phyloP scores from a whole-genome alignment of 169 alveolate species.

The Eimeria maxima region DNA sequence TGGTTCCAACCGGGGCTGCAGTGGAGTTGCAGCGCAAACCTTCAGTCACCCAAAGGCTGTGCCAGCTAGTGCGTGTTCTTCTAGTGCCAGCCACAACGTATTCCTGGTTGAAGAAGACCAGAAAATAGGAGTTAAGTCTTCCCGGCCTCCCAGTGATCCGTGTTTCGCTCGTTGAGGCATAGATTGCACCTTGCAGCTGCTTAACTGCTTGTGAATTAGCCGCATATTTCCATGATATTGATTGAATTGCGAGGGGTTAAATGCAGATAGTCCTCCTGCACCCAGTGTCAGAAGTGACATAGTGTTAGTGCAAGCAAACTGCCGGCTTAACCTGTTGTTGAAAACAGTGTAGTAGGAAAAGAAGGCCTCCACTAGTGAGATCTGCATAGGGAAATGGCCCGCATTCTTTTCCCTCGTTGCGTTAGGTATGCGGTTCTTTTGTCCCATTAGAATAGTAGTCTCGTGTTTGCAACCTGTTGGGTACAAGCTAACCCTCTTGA shows the following conservation, averaged over 20 bases:
- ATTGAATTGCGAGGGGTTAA: neutral
- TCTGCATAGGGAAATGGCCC: too few species aligned
- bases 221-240: neutral
- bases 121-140: neutral
- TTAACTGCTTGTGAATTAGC: neutral
- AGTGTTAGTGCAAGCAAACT: neutral
- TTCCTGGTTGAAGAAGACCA: neutral
- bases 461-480: too few species aligned
- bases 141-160: neutral
- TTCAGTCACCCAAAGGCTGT: neutral
- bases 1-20: neutral
- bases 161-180: neutral
- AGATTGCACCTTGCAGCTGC: neutral
- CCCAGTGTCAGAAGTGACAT: neutral
- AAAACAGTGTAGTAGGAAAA: too few species aligned
- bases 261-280: neutral
- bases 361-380: too few species aligned
- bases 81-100: neutral
- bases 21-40: neutral
- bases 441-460: too few species aligned
- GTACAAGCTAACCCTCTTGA: neutral
- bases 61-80: neutral
- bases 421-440: too few species aligned
- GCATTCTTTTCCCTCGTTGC: too few species aligned
- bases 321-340: neutral